Percentiles rank a stretch among this genome's conserved stretches.
Conservation (phyloP, 805 yeast genomes). For the Wickerhamomyces bovis region DNA sequence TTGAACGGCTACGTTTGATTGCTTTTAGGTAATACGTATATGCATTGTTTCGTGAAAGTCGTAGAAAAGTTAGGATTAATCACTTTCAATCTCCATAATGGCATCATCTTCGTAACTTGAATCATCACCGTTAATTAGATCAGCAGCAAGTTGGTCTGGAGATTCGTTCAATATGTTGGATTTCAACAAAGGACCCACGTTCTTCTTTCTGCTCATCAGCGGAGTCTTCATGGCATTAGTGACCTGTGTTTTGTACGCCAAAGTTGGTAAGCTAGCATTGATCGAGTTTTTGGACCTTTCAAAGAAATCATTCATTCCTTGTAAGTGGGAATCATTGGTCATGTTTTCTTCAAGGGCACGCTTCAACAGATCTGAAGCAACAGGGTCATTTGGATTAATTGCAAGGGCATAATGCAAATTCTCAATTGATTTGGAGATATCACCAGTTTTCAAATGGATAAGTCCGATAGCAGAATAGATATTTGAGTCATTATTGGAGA, state of each 20-base stretch:
- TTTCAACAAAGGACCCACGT: not conserved
- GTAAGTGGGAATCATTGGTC: conserved; percentile 2
- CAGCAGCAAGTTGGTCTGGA: conserved; percentile 22
- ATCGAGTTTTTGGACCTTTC: conserved; percentile 22
- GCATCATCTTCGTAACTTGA: conserved; percentile 46
- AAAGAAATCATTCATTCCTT: conserved; percentile 21
- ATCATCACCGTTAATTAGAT: conserved; percentile 25
- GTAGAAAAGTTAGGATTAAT: conserved; percentile 22
- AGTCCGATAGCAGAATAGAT: conserved; percentile 81
- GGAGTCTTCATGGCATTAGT: conserved; percentile 19
- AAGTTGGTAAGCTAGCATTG: conserved; percentile 24
- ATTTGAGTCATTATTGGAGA: conserved; percentile 67
- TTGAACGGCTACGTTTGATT: no score
- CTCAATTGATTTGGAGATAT: conserved; percentile 62
- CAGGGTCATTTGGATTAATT: conserved; percentile 71
- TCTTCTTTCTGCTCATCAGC: conserved; percentile 21
- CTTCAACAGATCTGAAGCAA: conserved; percentile 73
- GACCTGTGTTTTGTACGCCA: conserved; percentile 18
- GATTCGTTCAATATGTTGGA: conserved; percentile 13
- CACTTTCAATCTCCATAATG: conserved; percentile 57
- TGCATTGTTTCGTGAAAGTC: not conserved
- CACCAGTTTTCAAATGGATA: conserved; percentile 65
- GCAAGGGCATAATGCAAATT: conserved; percentile 78
- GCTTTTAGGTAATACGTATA: no score
- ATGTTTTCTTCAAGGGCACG: conserved; percentile 67